Evolutionary conservation across 352 stramenopile species (phyloP).

Genomic region (Thraustotheca clavata): DNA sequence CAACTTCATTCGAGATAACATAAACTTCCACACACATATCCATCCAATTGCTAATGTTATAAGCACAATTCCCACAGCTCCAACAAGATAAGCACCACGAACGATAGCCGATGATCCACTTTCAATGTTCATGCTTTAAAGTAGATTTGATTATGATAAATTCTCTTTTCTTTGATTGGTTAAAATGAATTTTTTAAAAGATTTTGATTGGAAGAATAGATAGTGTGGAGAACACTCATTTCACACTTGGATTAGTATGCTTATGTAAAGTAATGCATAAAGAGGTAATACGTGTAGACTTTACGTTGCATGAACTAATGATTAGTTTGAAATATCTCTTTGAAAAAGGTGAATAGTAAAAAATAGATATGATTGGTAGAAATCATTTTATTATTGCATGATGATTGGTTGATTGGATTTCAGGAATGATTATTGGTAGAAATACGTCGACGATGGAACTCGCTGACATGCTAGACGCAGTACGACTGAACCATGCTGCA

Average conservation of each 20-base stretch:
- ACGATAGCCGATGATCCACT: constrained; percentile 39
- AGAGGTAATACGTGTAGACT: not conserved
- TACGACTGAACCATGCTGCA: constrained; percentile 12
- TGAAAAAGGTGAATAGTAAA: no score
- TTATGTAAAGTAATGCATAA: not conserved
- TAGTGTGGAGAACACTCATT: no score
- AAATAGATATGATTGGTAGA: not conserved
- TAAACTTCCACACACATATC: constrained; percentile 80
- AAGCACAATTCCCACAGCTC: constrained; percentile 73
- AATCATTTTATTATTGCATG: not conserved
- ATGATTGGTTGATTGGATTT: not conserved
- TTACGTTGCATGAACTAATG: not conserved
- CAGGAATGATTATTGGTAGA: not conserved
- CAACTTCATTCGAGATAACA: constrained; percentile 76
- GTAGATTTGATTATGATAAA: no score
- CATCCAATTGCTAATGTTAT: constrained; percentile 62
- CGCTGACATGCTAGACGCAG: constrained; percentile 6
- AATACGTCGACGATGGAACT: constrained; percentile 13
- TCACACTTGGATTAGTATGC: no score
- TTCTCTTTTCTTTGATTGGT: no score
- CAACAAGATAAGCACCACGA: constrained; percentile 58
- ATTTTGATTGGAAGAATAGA: not conserved
- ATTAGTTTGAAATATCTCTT: no score
- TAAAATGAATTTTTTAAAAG: not conserved
- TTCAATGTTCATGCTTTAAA: not conserved